phyloP scores from a whole-genome alignment of 805 yeast species.

The Metschnikowia similis region DNA sequence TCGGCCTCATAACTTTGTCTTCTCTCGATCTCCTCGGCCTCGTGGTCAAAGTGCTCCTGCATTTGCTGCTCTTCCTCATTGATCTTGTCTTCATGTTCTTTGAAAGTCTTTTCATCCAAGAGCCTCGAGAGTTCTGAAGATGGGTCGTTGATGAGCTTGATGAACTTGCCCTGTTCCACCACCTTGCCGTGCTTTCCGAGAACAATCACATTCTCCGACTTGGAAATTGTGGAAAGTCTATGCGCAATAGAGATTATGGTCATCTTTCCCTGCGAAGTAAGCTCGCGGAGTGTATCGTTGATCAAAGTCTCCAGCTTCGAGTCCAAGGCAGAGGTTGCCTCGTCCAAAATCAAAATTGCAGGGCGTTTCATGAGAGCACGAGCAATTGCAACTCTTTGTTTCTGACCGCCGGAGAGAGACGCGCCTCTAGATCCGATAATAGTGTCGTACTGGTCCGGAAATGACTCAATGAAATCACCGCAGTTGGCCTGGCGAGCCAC shows the following conservation, averaged over 20 bases:
- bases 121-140: conserved; percentile 39
- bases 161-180: conserved; percentile 37
- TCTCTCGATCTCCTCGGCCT: conserved; percentile 22
- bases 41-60: conserved; percentile 23
- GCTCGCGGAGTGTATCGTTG: conserved; percentile 37
- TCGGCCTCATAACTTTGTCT: conserved; percentile 13
- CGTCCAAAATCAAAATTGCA: conserved; percentile 59
- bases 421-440: conserved; percentile 54
- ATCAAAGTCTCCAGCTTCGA: conserved; percentile 45
- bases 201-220: conserved; percentile 41
- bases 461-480: conserved; percentile 51
- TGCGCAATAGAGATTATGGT: conserved; percentile 44
- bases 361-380: conserved; percentile 69
- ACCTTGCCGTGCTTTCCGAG: conserved; percentile 40
- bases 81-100: conserved; percentile 18
- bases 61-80: conserved; percentile 24
- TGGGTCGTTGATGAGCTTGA: conserved; percentile 37
- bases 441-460: conserved; percentile 61
- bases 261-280: conserved; percentile 36
- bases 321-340: conserved; percentile 65
- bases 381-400: conserved; percentile 74
- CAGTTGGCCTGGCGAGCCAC: conserved; percentile 52
- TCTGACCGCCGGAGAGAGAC: conserved; percentile 69
- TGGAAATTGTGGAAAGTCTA: conserved; percentile 42
- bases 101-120: conserved; percentile 32